phyloP scores from a whole-genome alignment of 345 rosid genomes.

The Aquilaria yunnanensis region DNA sequence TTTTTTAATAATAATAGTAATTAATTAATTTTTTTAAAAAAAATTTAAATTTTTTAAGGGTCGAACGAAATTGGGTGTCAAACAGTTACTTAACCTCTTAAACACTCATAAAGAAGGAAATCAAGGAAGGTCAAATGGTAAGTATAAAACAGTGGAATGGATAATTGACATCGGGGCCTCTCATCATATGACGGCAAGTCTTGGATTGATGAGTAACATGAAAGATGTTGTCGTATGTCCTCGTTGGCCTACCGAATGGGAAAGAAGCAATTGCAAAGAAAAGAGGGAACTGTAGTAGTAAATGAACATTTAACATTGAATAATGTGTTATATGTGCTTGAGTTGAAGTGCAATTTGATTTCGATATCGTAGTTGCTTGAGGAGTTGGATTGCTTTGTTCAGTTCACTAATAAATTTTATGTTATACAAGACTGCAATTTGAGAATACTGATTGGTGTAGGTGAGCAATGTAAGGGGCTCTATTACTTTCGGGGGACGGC shows the following conservation, averaged over 20 bases:
- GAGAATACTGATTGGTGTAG: not conserved
- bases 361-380: conserved; percentile 7
- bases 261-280: not conserved
- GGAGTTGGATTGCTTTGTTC: too few species aligned
- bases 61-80: too few species aligned
- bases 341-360: not conserved
- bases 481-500: not conserved
- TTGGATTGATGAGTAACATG: not conserved
- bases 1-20: too few species aligned
- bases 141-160: not conserved
- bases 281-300: not conserved
- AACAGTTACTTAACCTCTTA: not conserved
- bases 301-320: not conserved
- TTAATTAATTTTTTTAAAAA: too few species aligned
- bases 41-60: too few species aligned
- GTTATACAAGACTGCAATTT: not conserved
- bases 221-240: not conserved
- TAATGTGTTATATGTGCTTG: conserved; percentile 6
- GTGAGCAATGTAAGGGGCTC: not conserved
- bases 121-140: not conserved
- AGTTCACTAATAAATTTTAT: too few species aligned
- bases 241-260: not conserved
- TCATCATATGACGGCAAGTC: conserved; percentile 6
- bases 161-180: conserved; percentile 9
- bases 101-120: not conserved